Evolutionary conservation across 257 asterid genomes (phyloP).

Genomic region (Rhazya stricta): DNA sequence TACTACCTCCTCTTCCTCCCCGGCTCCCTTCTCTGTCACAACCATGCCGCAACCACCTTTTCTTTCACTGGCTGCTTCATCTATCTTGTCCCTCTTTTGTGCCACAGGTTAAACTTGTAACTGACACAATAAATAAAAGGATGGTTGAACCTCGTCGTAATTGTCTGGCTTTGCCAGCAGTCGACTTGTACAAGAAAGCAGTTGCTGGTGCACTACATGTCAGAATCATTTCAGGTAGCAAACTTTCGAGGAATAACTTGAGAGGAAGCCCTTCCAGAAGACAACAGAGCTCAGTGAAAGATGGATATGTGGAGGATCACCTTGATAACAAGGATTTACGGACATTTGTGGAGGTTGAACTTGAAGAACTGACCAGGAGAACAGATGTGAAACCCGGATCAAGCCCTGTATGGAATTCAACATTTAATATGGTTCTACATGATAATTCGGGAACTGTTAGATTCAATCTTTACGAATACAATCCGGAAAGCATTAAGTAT

Average conservation of each 20-base stretch:
- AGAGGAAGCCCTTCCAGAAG: slow-evolving; percentile 43
- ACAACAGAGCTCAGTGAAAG: slow-evolving; percentile 27
- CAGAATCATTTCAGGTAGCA: slow-evolving; percentile 58
- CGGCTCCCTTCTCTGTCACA: background rate
- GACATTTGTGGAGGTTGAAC: slow-evolving; percentile 86
- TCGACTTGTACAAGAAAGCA: slow-evolving; percentile 64
- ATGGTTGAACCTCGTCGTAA: slow-evolving; percentile 97
- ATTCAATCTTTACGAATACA: slow-evolving; percentile 69
- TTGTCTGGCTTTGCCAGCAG: slow-evolving; percentile 77
- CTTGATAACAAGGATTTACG: slow-evolving; percentile 48
- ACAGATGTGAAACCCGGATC: slow-evolving; percentile 60
- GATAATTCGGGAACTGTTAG: slow-evolving; percentile 64
- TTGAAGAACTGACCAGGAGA: slow-evolving; percentile 77
- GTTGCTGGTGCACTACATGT: slow-evolving; percentile 73
- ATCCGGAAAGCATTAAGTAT: slow-evolving; percentile 65
- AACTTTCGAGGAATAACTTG: slow-evolving; percentile 45
- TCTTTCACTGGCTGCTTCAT: background rate
- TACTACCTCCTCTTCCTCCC: background rate
- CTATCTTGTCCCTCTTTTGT: slow-evolving; percentile 10
- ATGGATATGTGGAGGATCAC: slow-evolving; percentile 36
- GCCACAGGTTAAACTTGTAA: slow-evolving; percentile 68
- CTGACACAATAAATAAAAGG: slow-evolving; percentile 69
- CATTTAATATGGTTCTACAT: slow-evolving; percentile 73
- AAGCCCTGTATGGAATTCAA: slow-evolving; percentile 76
- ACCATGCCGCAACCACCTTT: background rate